Evolutionary conservation across 139 green algal species (phyloP).

Genomic region (Closterium sp.): DNA sequence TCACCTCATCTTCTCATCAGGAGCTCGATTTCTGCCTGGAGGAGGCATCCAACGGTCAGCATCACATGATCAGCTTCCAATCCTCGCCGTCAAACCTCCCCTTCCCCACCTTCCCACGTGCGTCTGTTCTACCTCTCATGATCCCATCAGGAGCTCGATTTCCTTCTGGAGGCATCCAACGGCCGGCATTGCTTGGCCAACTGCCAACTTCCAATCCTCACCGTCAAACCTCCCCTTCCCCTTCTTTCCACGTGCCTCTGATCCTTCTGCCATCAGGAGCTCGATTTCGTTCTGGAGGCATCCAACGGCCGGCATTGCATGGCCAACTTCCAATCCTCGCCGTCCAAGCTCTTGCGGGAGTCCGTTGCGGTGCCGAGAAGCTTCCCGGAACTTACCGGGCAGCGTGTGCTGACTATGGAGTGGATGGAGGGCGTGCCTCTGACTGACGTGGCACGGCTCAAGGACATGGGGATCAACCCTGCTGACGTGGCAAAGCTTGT

Average conservation of each 20-base stretch:
- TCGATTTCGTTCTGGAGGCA: conserved; percentile 71
- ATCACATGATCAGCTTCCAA: no score
- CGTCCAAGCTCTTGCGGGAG: conserved; percentile 1
- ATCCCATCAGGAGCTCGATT: conserved; percentile 72
- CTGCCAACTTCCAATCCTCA: no score
- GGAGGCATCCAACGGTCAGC: not conserved
- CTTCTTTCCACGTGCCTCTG: not conserved
- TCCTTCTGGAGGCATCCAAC: conserved; percentile 55
- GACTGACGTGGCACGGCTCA: conserved; percentile 51
- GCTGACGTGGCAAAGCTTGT: conserved; percentile 69
- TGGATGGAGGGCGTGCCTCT: conserved; percentile 70
- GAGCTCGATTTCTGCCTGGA: not conserved
- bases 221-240: no score
- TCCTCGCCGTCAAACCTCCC: no score
- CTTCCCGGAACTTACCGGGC: conserved; percentile 47
- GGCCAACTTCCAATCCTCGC: conserved; percentile 60
- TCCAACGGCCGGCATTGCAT: conserved; percentile 69
- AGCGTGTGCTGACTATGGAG: conserved; percentile 84
- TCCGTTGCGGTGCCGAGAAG: conserved; percentile 61
- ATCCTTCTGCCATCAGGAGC: conserved; percentile 56
- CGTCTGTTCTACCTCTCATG: not conserved
- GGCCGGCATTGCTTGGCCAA: not conserved
- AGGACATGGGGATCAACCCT: conserved; percentile 43
- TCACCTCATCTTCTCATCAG: not conserved
- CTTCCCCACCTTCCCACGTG: no score